These are phyloP conservation scores for Calonectria montana DNA, from an alignment of 2,329 filamentous ascomycete genomes.

Conservation along the genomic window DNA sequence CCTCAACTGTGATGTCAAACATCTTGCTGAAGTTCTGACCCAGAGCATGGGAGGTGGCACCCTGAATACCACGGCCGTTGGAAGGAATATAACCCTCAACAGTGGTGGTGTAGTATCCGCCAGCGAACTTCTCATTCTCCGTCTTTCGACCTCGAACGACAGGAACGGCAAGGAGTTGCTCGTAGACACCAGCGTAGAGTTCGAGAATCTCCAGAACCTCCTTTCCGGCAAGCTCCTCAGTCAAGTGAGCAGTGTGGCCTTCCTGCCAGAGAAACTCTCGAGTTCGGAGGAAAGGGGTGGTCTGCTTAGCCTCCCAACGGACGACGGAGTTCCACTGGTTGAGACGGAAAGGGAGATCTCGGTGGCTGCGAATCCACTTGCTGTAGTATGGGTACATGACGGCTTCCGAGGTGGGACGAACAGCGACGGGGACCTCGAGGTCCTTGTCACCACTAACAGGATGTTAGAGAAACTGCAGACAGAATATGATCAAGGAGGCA, in stretches of 20 bases:
- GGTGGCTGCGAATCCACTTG: conserved; percentile 96
- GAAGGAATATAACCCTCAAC: conserved; percentile 97
- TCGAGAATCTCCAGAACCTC: conserved; percentile 96
- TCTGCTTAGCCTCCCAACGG: conserved; percentile 97
- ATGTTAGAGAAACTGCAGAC: conserved; percentile 23
- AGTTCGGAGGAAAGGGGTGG: conserved; percentile 86
- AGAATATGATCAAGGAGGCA: conserved; percentile 28
- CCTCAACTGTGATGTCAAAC: conserved; percentile 98
- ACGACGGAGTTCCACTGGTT: conserved; percentile 98
- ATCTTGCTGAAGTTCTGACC: conserved; percentile 99
- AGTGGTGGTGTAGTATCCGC: conserved; percentile 95
- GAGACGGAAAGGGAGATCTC: conserved; percentile 91
- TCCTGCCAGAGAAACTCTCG: conserved; percentile 99
- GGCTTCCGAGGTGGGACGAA: conserved; percentile 76
- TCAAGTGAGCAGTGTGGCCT: conserved; percentile 90
- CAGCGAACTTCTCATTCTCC: conserved; percentile 97
- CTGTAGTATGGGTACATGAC: conserved; percentile 97
- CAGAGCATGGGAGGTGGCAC: conserved; percentile 91
- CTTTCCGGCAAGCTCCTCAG: conserved; percentile 80
- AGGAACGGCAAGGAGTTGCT: conserved; percentile 92
- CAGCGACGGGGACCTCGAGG: conserved; percentile 81
- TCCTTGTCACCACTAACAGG: conserved; percentile 82
- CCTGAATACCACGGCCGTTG: conserved; percentile 96
- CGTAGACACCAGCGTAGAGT: conserved; percentile 91
- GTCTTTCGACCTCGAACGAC: conserved; percentile 96